Base-by-base conservation (phyloP, 345 rosid genomes). In the Arabis hirsuta region DNA sequence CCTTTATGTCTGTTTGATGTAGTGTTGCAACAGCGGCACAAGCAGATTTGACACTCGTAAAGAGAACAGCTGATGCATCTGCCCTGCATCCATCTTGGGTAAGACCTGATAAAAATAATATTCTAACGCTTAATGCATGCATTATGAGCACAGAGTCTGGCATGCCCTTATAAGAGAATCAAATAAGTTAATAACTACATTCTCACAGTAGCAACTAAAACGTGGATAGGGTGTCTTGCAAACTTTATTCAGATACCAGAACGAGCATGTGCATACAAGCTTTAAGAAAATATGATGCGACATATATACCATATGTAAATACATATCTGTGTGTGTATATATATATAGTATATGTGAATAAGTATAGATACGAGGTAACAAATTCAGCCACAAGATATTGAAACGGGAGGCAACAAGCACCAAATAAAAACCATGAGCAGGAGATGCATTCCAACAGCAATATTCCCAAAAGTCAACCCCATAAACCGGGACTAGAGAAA, bases 21-120 rank as follows among this genome's bases (percentile, higher is more conserved):
- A 91, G 64, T 62, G 41, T 50, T 50, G 65, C 78, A 73, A 91
- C 90, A 66, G 86, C 84, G 36, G 82, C 80, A 42, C 91, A 82
- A 45, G 99, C 97, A 51, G 82, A 86, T 74, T 84, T 89, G 71
- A 94, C 90, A 82, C 97, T 88, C 2, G 88, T 71, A 70, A 83
- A 94, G 52, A 89, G 90, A 67, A 94, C 82, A 67, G 97, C 96
- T 59, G 97, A 94, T 62, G 96, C 99, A 60, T 84, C 84, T 83
- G 71, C 58, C 84, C 74, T 85, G 84, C 97, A 94, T 74, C 99
- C 99, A 65, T 94, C 97, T 80, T 87, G 96, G 13, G 79, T 85
- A 79, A 89, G 96, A 72, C 96, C 96, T 89, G 84, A 70, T 7
- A 70, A 75, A 59, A 71, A 27, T 51, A 10, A 55, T 38, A 47